Base-by-base conservation (phyloP, 2,329 filamentous ascomycete species). In the Cytospora mali region DNA sequence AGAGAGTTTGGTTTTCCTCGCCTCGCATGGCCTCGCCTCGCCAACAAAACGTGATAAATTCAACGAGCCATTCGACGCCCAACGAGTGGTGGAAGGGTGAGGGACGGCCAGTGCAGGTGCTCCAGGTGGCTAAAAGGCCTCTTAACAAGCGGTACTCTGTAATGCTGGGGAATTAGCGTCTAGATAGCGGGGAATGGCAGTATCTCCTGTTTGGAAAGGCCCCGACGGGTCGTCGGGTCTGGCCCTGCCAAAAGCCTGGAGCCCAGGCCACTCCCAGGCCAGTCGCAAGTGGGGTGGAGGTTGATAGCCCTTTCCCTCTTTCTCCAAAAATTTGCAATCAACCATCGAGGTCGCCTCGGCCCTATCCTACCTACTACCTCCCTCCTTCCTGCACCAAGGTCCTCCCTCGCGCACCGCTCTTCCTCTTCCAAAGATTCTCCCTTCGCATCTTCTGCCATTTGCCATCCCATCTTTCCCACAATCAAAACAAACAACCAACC, bases 271-370 rank as follows among this genome's bases (percentile, higher is more conserved):
- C n/a, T 46, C 9, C 42, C 42, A 46, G 42, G 35, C 35, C 35
- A 39, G 6, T 39, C 35, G 35, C 10, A 51, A 59, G 57, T 59
- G 57, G 57, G 57, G 57, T 60, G 57, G 57, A 54, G 42, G 42
- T 46, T 46, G 42, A 46, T 46, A 46, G 57, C 57, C 49, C 57
- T 51, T 59, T 60, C 57, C 57, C 50, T 60, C 57, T 60, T 50
- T 59, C 57, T 59, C 57, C 57, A 54, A 60, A 60, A 60, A 54
- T 60, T 60, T 60, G 57, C 57, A 60, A 60, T 60, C 57, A 54
- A 60, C 57, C 57, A 60, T 60, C 57, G 35, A 46, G 35, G 53
- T 60, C 57, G 49, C 49, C 53, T 51, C 49, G 57, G 57, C 57
- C 57, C 57, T 60, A 46, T 46, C 42, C 42, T 46, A 46, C 57